Evolutionary conservation across 2,329 filamentous ascomycete genomes (phyloP), one percentile per base, ranked within the genome.

Genomic region (Mariannaea sp.): DNA sequence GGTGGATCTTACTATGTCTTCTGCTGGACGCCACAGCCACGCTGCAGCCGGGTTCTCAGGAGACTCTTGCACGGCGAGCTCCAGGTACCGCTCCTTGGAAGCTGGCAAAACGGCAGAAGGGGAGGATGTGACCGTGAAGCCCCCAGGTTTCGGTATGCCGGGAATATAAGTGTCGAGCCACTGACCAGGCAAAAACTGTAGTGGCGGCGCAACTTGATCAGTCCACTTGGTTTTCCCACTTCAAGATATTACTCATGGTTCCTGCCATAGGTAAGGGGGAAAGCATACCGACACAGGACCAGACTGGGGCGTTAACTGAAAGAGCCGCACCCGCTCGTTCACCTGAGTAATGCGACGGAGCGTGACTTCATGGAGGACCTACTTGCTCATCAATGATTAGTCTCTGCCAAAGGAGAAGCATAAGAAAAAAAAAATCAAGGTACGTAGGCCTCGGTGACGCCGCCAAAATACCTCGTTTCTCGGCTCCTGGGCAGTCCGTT

Each of bases 121-220:
- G 0, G 87, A 75, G 1, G 89, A 94, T 6, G 90, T 93, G 59
- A 96, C 88, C 35, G 91, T 96, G 76, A 96, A 96, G 53, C 92
- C 92, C 27, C 92, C 92, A 3, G 90, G 86, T 68, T 87, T 85
- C 36, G 80, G 65, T 38, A 90, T 74, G 30, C 76, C 77, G 1
- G 92, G 90, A 47, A 91, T 81, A 69, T 88, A 87, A 6, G 91
- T 86, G 69, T 96, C 92, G 50, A 96, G 80, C 90, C 91, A 96
- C 77, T 96, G 92, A 48, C 92, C 92, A 5, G 92, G 84, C 5
- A 85, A 78, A 72, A 94, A 95, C 80, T 89, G 70, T 36, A 7
- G 2, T 2, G 16, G 4, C 26, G 26, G 5, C 14, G 12, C 4
- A 19, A 22, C 7, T 7, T 27, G 19, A 22, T 16, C 2, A 13